Base-by-base conservation (phyloP, 345 rosid species). In the Syzygium aromaticum region DNA sequence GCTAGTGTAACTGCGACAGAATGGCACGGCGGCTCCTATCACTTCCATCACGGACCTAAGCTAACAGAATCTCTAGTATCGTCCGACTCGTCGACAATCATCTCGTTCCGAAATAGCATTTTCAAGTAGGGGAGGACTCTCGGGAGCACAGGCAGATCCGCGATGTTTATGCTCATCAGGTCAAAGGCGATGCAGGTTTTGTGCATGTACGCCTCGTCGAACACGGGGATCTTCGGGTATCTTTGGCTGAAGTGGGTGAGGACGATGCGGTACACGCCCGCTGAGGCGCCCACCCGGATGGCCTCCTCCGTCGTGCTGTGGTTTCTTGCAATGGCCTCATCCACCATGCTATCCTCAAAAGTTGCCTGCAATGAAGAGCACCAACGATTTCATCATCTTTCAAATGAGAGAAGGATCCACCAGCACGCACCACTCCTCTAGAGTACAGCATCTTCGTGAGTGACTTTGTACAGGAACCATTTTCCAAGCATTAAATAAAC, bases 251-350 rank as follows among this genome's bases (percentile, higher is more conserved):
- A 97, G 92, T 97, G 99, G 23, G 99, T 96, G 5, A 97, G 97
- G 92, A 97, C 83, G 61, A 97, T 93, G 7, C 97, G 93, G 87
- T 97, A 96, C 33, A 88, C 99, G 27, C 95, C 96, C 0, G 98
- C 98, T 0, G 94, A 86, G 22, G 93, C 88, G 23, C 99, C 98
- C 11, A 94, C 91, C 82, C 94, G 97, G 30, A 97, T 93, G 28
- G 99, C 98, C 93, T 97, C 99, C 91, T 93, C 93, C 6, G 98
- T 96, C 12, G 99, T 97, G 95, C 99, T 96, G 92, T 97, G 99
- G 94, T 96, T 97, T 87, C 90, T 95, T 1, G 96, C 97, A 51
- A 96, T 87, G 25, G 99, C 99, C 89, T 97, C 98, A 22, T 97
- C 99, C 90, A 91, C 90, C 97, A 97, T 89, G 8, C 91, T 95